These are phyloP conservation scores for Moricandia arvensis DNA, from an alignment of 345 rosid species.

Conservation along the genomic window DNA sequence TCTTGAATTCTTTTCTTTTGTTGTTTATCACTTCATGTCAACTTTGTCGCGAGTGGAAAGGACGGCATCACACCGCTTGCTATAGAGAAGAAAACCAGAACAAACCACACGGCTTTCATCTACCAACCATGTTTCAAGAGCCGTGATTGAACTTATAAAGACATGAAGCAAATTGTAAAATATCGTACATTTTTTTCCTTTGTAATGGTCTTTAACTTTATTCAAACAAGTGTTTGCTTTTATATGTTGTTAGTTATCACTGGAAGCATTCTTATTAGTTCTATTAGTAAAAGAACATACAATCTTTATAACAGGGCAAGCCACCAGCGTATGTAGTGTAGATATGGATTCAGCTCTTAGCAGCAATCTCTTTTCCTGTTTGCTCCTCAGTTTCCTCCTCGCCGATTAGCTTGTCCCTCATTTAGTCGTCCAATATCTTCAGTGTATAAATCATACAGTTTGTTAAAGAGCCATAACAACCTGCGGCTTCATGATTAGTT, in stretches of 20 bases:
- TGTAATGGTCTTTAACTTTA: neutral
- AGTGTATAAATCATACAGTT: no score
- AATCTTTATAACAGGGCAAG: neutral
- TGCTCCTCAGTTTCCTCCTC: no score
- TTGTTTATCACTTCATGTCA: no score
- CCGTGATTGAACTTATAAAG: neutral
- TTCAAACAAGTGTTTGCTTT: neutral
- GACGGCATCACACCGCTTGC: neutral
- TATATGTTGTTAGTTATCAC: neutral
- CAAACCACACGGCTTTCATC: neutral
- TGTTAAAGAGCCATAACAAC: no score
- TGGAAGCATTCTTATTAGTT: neutral
- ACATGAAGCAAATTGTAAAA: neutral
- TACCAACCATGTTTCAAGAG: neutral
- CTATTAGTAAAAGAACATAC: neutral
- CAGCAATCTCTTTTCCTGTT: neutral
- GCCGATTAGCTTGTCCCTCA: neutral
- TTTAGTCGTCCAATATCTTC: no score
- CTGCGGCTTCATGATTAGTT: neutral
- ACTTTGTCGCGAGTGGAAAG: neutral
- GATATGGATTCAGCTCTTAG: no score
- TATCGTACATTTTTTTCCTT: neutral
- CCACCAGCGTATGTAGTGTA: no score
- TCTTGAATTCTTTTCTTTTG: no score
- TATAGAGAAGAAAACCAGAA: neutral